Percentiles rank a stretch among this genome's conserved stretches.
phyloP scores from a whole-genome alignment of 192 early-diverging fungal species.

The Mortierella claussenii region DNA sequence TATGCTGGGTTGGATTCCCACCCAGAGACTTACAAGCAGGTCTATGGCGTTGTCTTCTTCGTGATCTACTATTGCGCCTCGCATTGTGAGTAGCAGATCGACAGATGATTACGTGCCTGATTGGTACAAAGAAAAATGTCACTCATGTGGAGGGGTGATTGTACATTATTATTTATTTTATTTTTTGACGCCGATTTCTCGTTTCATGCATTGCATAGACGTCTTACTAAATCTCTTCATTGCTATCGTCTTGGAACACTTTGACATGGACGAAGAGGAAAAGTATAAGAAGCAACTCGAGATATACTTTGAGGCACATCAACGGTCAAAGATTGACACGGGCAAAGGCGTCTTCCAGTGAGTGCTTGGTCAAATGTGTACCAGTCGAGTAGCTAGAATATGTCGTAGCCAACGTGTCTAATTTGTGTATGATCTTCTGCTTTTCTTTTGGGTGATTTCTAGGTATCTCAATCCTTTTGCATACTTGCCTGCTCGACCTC shows the following conservation, averaged over 20 bases:
- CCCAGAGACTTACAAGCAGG: slow-evolving; percentile 36
- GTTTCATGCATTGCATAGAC: slow-evolving; percentile 37
- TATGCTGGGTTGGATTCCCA: slow-evolving; percentile 57
- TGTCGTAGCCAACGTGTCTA: no score
- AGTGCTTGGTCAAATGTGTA: slow-evolving; percentile 55
- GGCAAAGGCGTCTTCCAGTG: slow-evolving; percentile 45
- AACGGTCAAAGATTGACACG: slow-evolving; percentile 41
- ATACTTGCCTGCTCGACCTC: slow-evolving; percentile 37
- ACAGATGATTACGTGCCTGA: no score
- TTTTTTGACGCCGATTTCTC: no score
- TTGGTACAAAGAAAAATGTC: no score
- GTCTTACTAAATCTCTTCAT: slow-evolving; percentile 71
- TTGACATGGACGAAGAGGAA: slow-evolving; percentile 69
- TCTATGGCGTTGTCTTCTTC: slow-evolving; percentile 58
- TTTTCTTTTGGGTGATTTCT: not conserved
- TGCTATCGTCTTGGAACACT: slow-evolving; percentile 71
- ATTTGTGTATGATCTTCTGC: not conserved
- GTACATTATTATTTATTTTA: no score
- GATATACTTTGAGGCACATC: slow-evolving; percentile 49
- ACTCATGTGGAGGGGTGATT: no score
- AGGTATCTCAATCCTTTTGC: slow-evolving; percentile 44
- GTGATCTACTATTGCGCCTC: slow-evolving; percentile 65
- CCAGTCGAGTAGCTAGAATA: no score
- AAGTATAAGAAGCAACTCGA: slow-evolving; percentile 62
- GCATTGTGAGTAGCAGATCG: slow-evolving; percentile 62